Evolutionary conservation across 768 basidiomycete species (phyloP), one percentile per base, ranked within the genome.

Genomic region (Russula lepida): DNA sequence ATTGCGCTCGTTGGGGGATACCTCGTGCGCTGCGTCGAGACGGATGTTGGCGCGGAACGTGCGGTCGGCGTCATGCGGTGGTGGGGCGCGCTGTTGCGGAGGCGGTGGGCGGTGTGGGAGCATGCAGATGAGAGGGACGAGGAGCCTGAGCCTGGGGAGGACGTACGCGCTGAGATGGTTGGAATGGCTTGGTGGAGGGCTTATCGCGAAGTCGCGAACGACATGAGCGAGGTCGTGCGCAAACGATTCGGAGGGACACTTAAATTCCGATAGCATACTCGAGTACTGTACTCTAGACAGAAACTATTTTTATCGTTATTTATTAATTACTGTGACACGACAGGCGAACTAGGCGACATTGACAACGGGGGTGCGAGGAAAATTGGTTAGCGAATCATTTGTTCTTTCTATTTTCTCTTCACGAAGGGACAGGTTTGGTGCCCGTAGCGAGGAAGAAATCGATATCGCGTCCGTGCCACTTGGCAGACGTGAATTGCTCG

Each of bases 121-220:
- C 66, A 73, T 58, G 70, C 56, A 49, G 57, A 63, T 15, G 72
- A 69, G 44, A 58, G 58, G 32, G 68, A 67, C 12, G 59, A 73
- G 33, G 77, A 75, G 44, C 72, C 71, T 25, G 71, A 75, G 44
- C 72, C 71, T 51, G 62, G 41, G 4, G 63, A 67, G 33, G 68
- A 69, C 28, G 56, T 59, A 0, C 71, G 75, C 69, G 72, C 74
- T 37, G 70, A 75, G 52, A 57, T 44, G 13, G 77, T 88, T 46
- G 90, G 84, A 2, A 76, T 77, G 69, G 82, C 82, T 41, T 95
- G 92, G 93, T 95, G 92, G 92, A 76, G 73, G 54, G 81, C 86
- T 7, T 94, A 90, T 74, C 75, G 80, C 60, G 80, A 81, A 32
- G 84, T 91, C 2, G 89, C 86, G 74, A 75, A 67, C 13, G 77